Evolutionary conservation across 2,329 filamentous ascomycete genomes (phyloP), one percentile per base, ranked within the genome.

Genomic region (Calcarisporium arbuscula): DNA sequence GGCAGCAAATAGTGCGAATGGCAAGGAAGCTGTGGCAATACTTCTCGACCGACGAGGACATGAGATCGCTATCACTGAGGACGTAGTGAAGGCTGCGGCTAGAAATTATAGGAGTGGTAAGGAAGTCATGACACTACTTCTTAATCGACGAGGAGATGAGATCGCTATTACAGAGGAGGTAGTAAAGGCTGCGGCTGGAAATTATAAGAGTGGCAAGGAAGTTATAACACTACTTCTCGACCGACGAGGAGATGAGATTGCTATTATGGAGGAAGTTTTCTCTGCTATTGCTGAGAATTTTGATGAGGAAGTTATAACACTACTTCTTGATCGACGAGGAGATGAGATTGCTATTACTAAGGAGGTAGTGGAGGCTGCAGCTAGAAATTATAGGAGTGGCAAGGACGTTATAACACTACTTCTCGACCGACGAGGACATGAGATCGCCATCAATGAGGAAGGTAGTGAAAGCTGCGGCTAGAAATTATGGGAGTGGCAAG

Each of bases 361-460:
- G 18, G 28, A 36, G 18, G 25, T 34, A 15, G 28, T 39, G 8
- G 26, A 34, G 19, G 40, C 40, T 29, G 41, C 21, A 33, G 35
- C 12, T 21, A 22, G 31, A 38, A 43, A 34, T 11, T 17, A 3
- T 3, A n/a, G 14, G 3, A n/a, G 7, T 27, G 6, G 14, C 16
- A 25, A 34, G 22, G 25, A 42, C 14, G 23, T 42, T 14, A 34
- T 44, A 17, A 22, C 20, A 12, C 16, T 44, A 5, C 35, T 46
- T 27, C 38, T 43, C n/a, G 21, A 40, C 5, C 17, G 22, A 22
- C 30, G 35, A n/a, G 36, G 39, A 15, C 32, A 30, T 8, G 15
- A 45, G 23, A 29, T 44, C 16, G 23, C 30, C 6, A 38, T 45
- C 16, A 41, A 40, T n/a, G 38, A 43, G 11, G 34, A n/a, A 34